Percentiles rank a stretch among this genome's conserved stretches.
phyloP scores from a whole-genome alignment of 345 rosid species.

The Durio zibethinus region DNA sequence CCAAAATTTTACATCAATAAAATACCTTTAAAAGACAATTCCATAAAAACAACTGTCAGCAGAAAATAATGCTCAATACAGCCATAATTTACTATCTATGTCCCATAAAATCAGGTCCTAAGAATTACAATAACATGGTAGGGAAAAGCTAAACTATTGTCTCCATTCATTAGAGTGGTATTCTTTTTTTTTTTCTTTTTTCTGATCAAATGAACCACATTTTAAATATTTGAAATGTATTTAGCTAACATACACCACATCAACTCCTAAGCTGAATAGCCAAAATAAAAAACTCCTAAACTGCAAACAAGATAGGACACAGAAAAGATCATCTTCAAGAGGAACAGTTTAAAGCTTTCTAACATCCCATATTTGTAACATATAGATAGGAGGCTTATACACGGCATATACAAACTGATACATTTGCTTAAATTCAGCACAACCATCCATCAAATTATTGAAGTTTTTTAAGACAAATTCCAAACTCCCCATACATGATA shows the following conservation, averaged over 20 bases:
- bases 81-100: not conserved
- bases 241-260: not conserved
- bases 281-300: not conserved
- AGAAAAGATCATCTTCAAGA: not conserved
- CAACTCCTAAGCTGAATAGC: not conserved
- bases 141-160: not conserved
- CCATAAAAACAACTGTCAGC: not conserved
- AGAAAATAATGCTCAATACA: not conserved
- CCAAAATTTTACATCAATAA: constrained; percentile 22
- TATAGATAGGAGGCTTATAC: not conserved
- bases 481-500: not conserved
- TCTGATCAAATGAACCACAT: not conserved
- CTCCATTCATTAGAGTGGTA: not conserved
- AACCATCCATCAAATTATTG: not conserved
- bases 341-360: not conserved
- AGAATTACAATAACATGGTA: not conserved
- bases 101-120: not conserved
- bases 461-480: not conserved
- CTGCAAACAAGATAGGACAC: not conserved
- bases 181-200: not conserved
- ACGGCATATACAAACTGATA: not conserved
- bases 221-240: not conserved
- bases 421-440: not conserved
- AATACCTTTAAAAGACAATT: not conserved
- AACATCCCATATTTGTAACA: not conserved